Conservation (phyloP, 108 stramenopile species). For the Epipyxis sp. region DNA sequence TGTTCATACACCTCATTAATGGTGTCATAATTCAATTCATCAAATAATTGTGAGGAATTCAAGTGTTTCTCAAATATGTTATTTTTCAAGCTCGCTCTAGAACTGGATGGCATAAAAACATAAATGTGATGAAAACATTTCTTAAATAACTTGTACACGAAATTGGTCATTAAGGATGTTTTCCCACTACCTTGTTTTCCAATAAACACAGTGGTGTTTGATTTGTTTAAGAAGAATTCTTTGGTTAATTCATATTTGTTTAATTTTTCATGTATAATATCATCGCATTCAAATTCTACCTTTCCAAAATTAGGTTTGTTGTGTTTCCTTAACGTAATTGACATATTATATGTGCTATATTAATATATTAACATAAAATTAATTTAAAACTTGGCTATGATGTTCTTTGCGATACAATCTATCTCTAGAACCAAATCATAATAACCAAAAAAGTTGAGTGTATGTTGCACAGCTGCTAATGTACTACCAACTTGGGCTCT, state of each 20-base stretch:
- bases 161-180: background rate
- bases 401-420: no score
- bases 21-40: background rate
- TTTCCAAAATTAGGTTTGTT: no score
- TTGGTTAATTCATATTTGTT: no score
- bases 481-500: no score
- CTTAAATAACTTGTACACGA: background rate
- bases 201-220: background rate
- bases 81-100: background rate
- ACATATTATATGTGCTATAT: background rate
- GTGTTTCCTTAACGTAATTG: no score
- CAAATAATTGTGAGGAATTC: background rate
- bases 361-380: background rate
- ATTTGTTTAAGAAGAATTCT: no score
- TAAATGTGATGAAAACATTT: no score
- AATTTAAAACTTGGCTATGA: background rate
- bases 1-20: background rate
- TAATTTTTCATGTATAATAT: no score
- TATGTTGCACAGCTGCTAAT: no score
- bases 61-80: background rate
- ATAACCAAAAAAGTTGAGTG: no score
- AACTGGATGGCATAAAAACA: background rate
- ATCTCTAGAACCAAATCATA: no score
- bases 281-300: no score
- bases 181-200: background rate